phyloP scores from a whole-genome alignment of 1,284 basidiomycete genomes.

The Moniliella sp. region DNA sequence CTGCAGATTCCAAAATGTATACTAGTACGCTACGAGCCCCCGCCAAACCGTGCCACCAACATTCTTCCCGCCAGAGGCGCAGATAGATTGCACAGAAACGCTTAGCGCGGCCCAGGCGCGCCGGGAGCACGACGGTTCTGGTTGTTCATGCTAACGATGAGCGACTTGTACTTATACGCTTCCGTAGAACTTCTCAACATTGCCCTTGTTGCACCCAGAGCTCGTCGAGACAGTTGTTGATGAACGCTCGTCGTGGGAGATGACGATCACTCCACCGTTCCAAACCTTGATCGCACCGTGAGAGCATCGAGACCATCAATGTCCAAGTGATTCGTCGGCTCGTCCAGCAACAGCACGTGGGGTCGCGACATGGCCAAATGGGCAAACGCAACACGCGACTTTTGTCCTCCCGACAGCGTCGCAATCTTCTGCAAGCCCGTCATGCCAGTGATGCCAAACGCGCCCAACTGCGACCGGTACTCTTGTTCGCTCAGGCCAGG shows the following conservation, averaged over 20 bases:
- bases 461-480: slow-evolving; percentile 80
- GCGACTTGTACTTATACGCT: slow-evolving; percentile 75
- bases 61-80: no score
- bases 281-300: slow-evolving; percentile 68
- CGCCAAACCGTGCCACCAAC: no score
- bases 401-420: slow-evolving; percentile 59
- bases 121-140: no score
- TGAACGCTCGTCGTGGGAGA: slow-evolving; percentile 20
- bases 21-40: no score
- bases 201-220: slow-evolving; percentile 47
- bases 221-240: slow-evolving; percentile 20
- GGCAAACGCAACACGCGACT: slow-evolving; percentile 84
- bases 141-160: slow-evolving; percentile 30
- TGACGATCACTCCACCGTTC: slow-evolving; percentile 61
- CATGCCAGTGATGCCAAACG: slow-evolving; percentile 94
- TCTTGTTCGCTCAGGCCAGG: slow-evolving; percentile 91
- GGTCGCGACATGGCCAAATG: slow-evolving; percentile 71
- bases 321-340: slow-evolving; percentile 79
- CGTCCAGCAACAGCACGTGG: slow-evolving; percentile 88
- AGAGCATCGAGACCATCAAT: slow-evolving; percentile 68
- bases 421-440: slow-evolving; percentile 61
- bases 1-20: no score
- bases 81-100: no score
- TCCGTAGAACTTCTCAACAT: slow-evolving; percentile 62
- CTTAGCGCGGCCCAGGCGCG: no score